Evolutionary conservation across 148 eudicot species (phyloP).

Genomic region (Camellia granthamiana): DNA sequence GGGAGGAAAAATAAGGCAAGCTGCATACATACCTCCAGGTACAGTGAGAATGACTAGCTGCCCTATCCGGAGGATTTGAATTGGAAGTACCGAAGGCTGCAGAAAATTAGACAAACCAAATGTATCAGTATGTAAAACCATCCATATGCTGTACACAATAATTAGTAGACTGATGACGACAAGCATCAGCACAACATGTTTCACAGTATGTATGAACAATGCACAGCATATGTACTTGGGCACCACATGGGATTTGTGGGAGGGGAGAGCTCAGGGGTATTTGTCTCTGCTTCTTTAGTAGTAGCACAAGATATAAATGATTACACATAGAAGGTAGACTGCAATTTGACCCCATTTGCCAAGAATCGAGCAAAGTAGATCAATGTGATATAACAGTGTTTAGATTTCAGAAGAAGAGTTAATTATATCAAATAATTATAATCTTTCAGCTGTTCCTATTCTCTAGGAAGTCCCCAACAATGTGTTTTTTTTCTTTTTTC

Average conservation of each 20-base stretch:
- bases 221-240: neutral
- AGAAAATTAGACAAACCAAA: constrained; percentile 8
- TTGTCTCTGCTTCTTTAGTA: neutral
- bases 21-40: constrained; percentile 78
- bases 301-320: neutral
- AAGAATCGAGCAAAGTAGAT: neutral
- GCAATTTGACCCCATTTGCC: neutral
- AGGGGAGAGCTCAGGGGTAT: neutral
- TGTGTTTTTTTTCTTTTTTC: neutral
- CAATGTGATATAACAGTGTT: neutral
- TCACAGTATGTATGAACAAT: neutral
- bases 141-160: neutral
- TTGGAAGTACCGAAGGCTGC: constrained; percentile 95
- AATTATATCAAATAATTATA: neutral
- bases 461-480: neutral
- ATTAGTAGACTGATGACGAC: neutral
- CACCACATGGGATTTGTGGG: neutral
- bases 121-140: neutral
- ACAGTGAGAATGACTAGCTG: constrained; percentile 85
- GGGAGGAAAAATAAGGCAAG: constrained; percentile 17
- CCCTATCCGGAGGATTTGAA: constrained; percentile 89
- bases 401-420: neutral
- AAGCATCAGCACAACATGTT: neutral
- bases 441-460: neutral
- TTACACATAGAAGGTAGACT: neutral